Percentiles rank a stretch among this genome's conserved stretches.
Evolutionary conservation across 805 yeast genomes (phyloP).

Genomic region (Kodamaea fukazawae): DNA sequence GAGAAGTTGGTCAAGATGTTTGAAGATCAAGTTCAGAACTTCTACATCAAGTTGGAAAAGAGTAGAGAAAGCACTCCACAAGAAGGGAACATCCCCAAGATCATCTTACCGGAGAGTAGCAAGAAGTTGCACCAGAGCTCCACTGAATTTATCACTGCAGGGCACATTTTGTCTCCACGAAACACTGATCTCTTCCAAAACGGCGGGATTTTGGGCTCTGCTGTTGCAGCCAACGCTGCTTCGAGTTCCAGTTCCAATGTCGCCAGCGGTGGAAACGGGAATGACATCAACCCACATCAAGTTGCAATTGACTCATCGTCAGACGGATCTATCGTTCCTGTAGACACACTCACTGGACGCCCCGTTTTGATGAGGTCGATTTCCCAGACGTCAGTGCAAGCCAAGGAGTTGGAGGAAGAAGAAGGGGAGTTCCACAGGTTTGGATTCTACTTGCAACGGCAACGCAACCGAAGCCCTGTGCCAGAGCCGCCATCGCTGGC

Average conservation of each 20-base stretch:
- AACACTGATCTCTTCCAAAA: conserved; percentile 20
- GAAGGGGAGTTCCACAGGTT: conserved; percentile 90
- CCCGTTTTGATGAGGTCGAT: conserved; percentile 64
- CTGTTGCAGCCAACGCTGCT: neutral
- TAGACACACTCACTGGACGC: conserved; percentile 69
- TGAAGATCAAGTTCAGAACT: conserved; percentile 36
- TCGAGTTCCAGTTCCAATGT: neutral
- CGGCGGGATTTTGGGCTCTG: conserved; percentile 6
- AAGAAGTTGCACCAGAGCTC: conserved; percentile 46
- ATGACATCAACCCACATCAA: conserved; percentile 55
- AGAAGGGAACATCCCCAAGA: conserved; percentile 3
- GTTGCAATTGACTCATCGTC: conserved; percentile 66
- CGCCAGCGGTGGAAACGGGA: neutral
- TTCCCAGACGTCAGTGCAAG: conserved; percentile 64
- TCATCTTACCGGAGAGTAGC: conserved; percentile 5
- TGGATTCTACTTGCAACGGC: conserved; percentile 69
- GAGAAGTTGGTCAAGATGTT: conserved; percentile 52
- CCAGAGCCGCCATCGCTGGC: neutral
- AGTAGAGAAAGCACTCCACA: conserved; percentile 2
- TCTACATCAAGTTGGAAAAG: neutral
- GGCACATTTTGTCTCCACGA: conserved; percentile 51
- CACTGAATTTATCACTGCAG: conserved; percentile 49
- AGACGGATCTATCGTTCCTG: conserved; percentile 50
- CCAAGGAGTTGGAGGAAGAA: conserved; percentile 78
- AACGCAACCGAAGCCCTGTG: conserved; percentile 13